Base-by-base conservation (phyloP, 495 filamentous ascomycete species). In the Bombardia bombarda region DNA sequence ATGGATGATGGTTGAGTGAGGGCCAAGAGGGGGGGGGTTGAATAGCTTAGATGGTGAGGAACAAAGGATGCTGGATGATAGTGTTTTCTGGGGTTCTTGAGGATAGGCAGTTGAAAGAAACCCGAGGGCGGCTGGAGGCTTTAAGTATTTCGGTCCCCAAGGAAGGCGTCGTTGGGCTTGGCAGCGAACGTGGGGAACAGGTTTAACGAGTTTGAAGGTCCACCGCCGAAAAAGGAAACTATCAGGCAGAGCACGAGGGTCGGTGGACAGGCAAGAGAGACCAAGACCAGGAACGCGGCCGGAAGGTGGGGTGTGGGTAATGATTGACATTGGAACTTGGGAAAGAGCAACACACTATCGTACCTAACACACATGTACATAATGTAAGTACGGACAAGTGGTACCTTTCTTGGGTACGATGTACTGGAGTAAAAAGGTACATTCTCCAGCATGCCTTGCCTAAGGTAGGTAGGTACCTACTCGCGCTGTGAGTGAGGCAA, bases 161-260 rank as follows among this genome's bases (percentile, higher is more conserved):
- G 41, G 43, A 55, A 43, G 45, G 39, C 46, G 41, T 37, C 43
- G 47, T 42, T 50, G 40, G 44, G 30, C 39, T 45, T 45, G 33
- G 49, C 43, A 39, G 42, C 6, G 26, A 42, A 34, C 42, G 13
- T 32, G 32, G 28, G 38, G 38, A 18, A 16, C 38, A 22, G 23
- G 24, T 32, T 31, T 30, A 32, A 26, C 26, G 9, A 28, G 9
- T 28, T 28, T 8, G 26, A 28, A 28, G 13, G 9, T 49, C 43
- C 31, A 51, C 36, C 5, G 28, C 52, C 44, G 8, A 52, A 49
- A 45, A 38, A 34, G 49, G 53, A 52, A 56, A 56, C 24, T 42
- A 49, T 32, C 47, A 46, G 30, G 38, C 42, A 43, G 25, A 36
- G 42, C 46, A 40, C 35, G 32, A n/a, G n/a, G n/a, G n/a, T n/a